A percentile compares a stretch with the other conserved stretches of the same genome.
These are phyloP conservation scores for Pulicaria dysenterica DNA, from an alignment of 129 eudicot species.

Conservation along the genomic window DNA sequence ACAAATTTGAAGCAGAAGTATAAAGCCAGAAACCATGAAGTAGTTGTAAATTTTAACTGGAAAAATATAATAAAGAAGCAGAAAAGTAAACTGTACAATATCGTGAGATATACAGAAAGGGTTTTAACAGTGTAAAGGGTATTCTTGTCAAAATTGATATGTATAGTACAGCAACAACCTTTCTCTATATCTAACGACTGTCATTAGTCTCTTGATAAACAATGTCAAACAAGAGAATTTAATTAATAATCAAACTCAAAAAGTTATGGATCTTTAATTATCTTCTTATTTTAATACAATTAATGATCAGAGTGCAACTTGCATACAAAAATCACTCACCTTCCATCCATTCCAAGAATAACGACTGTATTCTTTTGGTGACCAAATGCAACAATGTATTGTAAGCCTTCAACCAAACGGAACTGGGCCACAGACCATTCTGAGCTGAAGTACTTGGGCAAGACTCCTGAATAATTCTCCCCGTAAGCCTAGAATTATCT, in stretches of 20 bases:
- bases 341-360: constrained; percentile 93
- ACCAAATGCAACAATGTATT: constrained; percentile 85
- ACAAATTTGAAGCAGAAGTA: background rate
- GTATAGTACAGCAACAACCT: no score
- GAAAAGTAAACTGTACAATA: background rate
- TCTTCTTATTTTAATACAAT: background rate
- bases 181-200: no score
- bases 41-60: no score
- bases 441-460: constrained; percentile 92
- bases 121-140: no score
- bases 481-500: constrained; percentile 6
- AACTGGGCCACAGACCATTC: constrained; percentile 98
- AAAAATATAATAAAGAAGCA: background rate
- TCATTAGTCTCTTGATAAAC: background rate
- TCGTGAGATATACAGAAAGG: no score
- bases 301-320: background rate
- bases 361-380: constrained; percentile 79
- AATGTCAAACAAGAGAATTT: background rate
- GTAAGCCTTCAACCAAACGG: constrained; percentile 70
- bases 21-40: background rate
- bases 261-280: no score
- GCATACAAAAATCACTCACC: constrained; percentile 46
- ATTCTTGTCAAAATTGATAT: no score
- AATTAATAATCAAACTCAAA: background rate
- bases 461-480: constrained; percentile 56